A percentile compares a stretch with the other conserved stretches of the same genome.
phyloP scores from a whole-genome alignment of 768 basidiomycete genomes.

The Scleroderma citrinum region DNA sequence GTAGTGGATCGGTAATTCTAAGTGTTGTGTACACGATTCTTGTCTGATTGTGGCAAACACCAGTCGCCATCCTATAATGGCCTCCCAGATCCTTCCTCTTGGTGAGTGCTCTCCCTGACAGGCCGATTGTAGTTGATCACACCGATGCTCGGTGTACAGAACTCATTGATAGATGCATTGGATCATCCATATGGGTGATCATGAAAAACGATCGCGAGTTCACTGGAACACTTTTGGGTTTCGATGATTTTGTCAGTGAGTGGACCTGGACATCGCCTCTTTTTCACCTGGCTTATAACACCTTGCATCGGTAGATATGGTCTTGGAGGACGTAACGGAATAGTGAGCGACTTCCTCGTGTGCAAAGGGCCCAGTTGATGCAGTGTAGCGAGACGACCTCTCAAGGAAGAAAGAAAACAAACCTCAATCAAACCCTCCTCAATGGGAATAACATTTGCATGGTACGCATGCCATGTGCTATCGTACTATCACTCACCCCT shows the following conservation, averaged over 20 bases:
- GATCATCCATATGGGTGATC: constrained; percentile 95
- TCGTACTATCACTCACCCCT: constrained; percentile 5
- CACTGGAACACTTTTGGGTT: constrained; percentile 89
- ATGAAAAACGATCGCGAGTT: constrained; percentile 99
- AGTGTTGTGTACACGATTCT: not conserved
- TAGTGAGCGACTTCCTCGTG: constrained; percentile 45
- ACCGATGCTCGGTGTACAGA: constrained; percentile 41
- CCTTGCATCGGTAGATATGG: constrained; percentile 59
- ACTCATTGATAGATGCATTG: constrained; percentile 95
- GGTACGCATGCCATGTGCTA: constrained; percentile 42
- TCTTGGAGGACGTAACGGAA: constrained; percentile 93
- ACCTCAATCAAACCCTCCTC: constrained; percentile 80
- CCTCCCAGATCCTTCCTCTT: constrained; percentile 90
- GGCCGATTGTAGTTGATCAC: not conserved
- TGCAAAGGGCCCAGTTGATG: not conserved
- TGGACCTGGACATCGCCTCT: constrained; percentile 21
- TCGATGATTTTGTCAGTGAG: constrained; percentile 99
- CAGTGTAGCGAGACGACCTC: constrained; percentile 74
- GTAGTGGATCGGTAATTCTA: constrained; percentile 16
- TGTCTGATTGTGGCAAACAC: not conserved
- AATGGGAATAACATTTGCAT: constrained; percentile 98
- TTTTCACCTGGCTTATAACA: not conserved
- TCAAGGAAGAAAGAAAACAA: constrained; percentile 72
- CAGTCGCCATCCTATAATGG: constrained; percentile 43
- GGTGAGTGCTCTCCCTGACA: constrained; percentile 38